Conservation (phyloP, 2,329 filamentous ascomycete genomes). For the Scleromitrula shiraiana region DNA sequence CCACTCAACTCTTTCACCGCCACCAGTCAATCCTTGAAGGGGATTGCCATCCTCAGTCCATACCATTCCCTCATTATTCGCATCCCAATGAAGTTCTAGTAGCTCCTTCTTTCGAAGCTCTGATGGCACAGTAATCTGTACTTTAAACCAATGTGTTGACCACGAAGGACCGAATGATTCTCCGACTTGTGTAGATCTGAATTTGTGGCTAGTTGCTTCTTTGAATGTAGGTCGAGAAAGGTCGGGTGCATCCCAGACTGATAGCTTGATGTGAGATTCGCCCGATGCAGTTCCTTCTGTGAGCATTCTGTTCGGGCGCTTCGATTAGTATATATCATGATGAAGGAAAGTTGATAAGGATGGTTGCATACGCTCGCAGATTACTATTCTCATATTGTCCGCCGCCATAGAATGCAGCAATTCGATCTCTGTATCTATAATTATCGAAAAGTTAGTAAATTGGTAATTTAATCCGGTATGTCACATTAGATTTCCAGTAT, state of each 20-base stretch:
- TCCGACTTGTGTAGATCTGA: slow-evolving; percentile 66
- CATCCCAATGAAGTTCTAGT: slow-evolving; percentile 95
- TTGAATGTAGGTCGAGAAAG: slow-evolving; percentile 77
- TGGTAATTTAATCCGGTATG: too few species aligned
- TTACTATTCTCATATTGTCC: slow-evolving; percentile 75
- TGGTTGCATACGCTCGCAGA: slow-evolving; percentile 56
- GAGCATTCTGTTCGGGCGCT: slow-evolving; percentile 49
- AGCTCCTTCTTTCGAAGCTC: slow-evolving; percentile 67
- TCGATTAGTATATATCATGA: slow-evolving; percentile 8
- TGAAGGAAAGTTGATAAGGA: slow-evolving; percentile 1
- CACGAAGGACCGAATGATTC: slow-evolving; percentile 85
- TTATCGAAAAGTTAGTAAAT: too few species aligned
- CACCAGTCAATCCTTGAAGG: slow-evolving; percentile 84
- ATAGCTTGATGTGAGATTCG: slow-evolving; percentile 71
- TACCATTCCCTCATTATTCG: slow-evolving; percentile 86
- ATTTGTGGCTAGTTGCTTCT: slow-evolving; percentile 69
- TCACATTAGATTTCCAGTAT: too few species aligned
- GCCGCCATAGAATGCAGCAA: slow-evolving; percentile 68
- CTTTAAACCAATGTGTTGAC: slow-evolving; percentile 96
- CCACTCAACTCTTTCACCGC: slow-evolving; percentile 85
- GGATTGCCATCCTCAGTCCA: slow-evolving; percentile 88
- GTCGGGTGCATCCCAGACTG: slow-evolving; percentile 75
- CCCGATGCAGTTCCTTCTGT: slow-evolving; percentile 60
- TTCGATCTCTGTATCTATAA: slow-evolving; percentile 79
- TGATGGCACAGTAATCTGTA: slow-evolving; percentile 68